Evolutionary conservation across 768 basidiomycete genomes (phyloP), one percentile per base, ranked within the genome.

Genomic region (Hygrophorus russula): DNA sequence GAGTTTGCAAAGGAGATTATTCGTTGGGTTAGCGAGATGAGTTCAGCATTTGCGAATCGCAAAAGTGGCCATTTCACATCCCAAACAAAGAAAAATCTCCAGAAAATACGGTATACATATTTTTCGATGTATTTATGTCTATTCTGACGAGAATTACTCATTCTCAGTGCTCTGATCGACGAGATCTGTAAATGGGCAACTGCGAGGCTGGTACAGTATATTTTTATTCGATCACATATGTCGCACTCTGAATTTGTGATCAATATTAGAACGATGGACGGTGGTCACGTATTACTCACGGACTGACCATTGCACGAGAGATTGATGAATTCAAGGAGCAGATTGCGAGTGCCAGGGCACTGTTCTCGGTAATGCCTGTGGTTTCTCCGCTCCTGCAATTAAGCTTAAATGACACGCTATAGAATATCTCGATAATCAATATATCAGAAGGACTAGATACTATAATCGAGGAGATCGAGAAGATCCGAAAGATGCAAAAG

Each of bases 81-180:
- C 38, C 34, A 29, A 20, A 51, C 53, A 8, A 48, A 49, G 45
- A 40, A 42, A 13, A 47, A 52, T 37, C 48, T 55, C 3, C 17
- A 27, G 31, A 42, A 47, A 14, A 47, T 49, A 9, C 33, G 33
- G 33, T 35, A 35, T 35, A 17, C 10, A 5, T 3, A 35, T 35
- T 5, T 3, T 9, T 35, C n/a, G 10, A 13, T 35, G 5, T 13
- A 17, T n/a, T 9, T 3, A 17, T 36, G 38, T 17, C 19, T 14
- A 39, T 13, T 14, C 27, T 17, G 8, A 30, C 12, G 20, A 11
- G 29, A 27, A 28, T 14, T 9, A 27, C 30, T 34, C 13, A 37
- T 31, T 34, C 15, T 35, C 9, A 38, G 44, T 8, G 12, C 3
- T 35, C 33, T 35, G 3, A 35, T 35, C 33, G 33, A 35, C 33